phyloP scores from a whole-genome alignment of 169 alveolate genomes.

The Eimeria praecox region DNA sequence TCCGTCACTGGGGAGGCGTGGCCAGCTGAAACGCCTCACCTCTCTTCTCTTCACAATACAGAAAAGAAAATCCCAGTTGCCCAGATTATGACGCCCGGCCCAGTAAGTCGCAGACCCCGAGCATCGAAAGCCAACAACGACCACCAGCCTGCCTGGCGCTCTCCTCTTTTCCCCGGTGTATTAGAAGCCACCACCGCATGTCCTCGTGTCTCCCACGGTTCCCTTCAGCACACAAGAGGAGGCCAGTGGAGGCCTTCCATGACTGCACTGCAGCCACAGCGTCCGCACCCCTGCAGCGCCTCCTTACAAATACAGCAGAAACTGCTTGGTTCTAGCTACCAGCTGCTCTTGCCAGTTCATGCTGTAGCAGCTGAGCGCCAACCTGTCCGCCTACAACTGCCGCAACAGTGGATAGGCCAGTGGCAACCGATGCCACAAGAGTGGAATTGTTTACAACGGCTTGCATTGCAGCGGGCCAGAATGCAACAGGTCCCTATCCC shows the following conservation, averaged over 20 bases:
- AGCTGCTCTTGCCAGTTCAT: not conserved
- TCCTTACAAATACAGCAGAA: not conserved
- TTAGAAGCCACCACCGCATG: not conserved
- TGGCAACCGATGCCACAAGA: constrained; percentile 13
- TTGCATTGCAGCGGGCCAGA: constrained; percentile 1
- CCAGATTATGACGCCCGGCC: not conserved
- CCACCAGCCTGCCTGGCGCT: not conserved
- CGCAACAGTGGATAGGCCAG: constrained; percentile 7
- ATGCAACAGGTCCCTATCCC: not conserved
- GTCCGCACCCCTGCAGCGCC: not conserved
- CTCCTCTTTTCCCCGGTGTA: not conserved
- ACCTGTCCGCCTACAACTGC: not conserved
- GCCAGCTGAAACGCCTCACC: not conserved
- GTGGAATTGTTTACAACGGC: constrained; percentile 6
- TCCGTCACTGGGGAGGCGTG: not conserved
- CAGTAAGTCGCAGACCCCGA: not conserved
- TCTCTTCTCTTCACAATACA: not conserved
- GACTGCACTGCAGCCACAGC: not conserved
- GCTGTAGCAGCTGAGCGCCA: not conserved
- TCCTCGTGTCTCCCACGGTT: not conserved
- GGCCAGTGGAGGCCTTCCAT: not conserved
- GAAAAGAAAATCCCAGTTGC: constrained; percentile 34
- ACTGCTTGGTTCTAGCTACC: constrained; percentile 10
- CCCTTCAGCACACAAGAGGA: not conserved
- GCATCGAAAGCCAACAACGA: not conserved